A percentile compares a stretch with the other conserved stretches of the same genome.
Conservation (phyloP, 2,329 filamentous ascomycete species). For the Aureobasidium sp. region DNA sequence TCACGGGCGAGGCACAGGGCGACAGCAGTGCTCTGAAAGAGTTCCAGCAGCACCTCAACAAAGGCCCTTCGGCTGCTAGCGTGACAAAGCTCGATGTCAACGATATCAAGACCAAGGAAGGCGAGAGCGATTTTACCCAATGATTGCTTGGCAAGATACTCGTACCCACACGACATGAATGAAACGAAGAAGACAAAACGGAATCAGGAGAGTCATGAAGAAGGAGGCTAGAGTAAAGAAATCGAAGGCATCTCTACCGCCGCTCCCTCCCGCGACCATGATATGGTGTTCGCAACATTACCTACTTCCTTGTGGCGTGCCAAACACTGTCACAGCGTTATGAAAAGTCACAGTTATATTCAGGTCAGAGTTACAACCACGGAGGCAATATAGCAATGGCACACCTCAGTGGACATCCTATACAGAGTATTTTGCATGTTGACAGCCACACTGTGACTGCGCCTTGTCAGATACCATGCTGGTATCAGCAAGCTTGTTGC, state of each 20-base stretch:
- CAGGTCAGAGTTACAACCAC: no score
- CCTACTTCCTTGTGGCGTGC: not conserved
- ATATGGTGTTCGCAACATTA: not conserved
- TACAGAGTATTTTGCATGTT: no score
- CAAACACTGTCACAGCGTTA: no score
- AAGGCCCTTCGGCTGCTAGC: conserved; percentile 63
- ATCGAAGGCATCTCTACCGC: not conserved
- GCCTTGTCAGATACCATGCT: not conserved
- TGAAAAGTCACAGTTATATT: no score
- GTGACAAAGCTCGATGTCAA: conserved; percentile 69
- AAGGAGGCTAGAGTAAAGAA: not conserved
- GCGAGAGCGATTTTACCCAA: conserved; percentile 56
- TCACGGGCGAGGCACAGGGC: conserved; percentile 85
- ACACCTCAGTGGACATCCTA: no score
- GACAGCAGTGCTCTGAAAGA: conserved; percentile 55
- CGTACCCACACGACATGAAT: not conserved
- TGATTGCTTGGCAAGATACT: not conserved
- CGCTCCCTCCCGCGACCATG: not conserved
- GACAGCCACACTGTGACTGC: no score
- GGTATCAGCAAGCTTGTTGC: not conserved
- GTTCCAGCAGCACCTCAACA: conserved; percentile 67
- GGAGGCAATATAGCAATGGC: no score
- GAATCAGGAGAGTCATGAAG: not conserved
- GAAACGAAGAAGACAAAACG: not conserved
- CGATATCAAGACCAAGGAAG: conserved; percentile 57